Conservation (phyloP, 805 yeast genomes). For the Blastobotrys mokoenaii region DNA sequence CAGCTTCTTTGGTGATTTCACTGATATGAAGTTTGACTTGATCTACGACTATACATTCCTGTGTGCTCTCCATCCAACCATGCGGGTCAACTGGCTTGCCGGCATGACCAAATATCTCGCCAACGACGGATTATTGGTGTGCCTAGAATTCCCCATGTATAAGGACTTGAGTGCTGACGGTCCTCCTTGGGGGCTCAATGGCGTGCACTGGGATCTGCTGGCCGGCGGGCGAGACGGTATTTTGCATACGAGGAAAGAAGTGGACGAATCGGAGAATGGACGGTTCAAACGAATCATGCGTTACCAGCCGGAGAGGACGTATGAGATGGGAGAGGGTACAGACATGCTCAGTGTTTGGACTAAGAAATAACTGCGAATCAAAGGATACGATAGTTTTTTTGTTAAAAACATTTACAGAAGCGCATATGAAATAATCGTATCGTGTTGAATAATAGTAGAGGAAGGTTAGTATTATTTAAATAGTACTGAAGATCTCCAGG, state of each 20-base stretch:
- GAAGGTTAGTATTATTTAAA: too few species aligned
- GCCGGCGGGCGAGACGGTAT: conserved; percentile 1
- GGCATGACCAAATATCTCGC: background rate
- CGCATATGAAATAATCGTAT: too few species aligned
- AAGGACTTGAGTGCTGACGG: conserved; percentile 1
- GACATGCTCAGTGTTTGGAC: conserved; percentile 1
- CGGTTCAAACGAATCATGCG: background rate
- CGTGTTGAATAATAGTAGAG: too few species aligned
- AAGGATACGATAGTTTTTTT: too few species aligned
- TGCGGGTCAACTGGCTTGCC: background rate
- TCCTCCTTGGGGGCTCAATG: conserved; percentile 5
- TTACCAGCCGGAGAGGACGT: background rate
- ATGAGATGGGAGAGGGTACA: background rate
- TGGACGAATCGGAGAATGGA: background rate
- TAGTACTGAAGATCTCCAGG: conserved; percentile 16
- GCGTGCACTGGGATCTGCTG: conserved; percentile 3
- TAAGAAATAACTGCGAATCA: background rate
- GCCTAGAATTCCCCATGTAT: conserved; percentile 3
- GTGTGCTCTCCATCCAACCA: conserved; percentile 1
- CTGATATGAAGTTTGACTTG: background rate
- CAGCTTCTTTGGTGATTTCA: background rate
- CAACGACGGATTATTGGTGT: background rate
- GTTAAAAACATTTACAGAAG: too few species aligned
- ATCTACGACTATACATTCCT: conserved; percentile 3
- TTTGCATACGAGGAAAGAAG: background rate